phyloP scores from a whole-genome alignment of 306 rosid genomes.

The Trichosanthes truncata region DNA sequence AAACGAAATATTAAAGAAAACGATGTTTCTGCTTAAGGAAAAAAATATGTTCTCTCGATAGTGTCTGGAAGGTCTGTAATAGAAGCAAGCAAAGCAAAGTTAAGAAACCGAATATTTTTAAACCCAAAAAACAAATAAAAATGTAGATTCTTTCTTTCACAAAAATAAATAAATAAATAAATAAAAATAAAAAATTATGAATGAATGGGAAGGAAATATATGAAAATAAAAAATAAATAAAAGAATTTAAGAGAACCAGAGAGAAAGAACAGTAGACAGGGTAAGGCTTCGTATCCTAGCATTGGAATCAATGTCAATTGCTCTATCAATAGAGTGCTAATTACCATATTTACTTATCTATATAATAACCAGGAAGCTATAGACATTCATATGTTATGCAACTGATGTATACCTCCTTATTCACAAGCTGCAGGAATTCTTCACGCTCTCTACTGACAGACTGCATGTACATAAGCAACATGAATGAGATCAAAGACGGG shows the following conservation, averaged over 20 bases:
- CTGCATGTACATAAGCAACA: conserved; percentile 35
- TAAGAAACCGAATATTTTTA: background rate
- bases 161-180: no score
- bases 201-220: no score
- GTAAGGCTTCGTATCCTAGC: background rate
- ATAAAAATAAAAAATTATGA: no score
- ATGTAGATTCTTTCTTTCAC: no score
- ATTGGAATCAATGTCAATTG: background rate
- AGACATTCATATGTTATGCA: background rate
- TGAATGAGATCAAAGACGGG: background rate
- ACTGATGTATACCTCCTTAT: conserved; percentile 58
- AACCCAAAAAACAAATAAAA: background rate
- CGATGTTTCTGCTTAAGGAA: background rate
- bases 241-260: background rate
- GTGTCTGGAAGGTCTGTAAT: background rate
- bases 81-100: background rate
- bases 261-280: background rate
- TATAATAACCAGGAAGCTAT: background rate
- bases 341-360: background rate
- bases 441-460: conserved; percentile 92
- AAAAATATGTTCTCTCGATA: background rate
- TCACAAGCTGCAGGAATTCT: conserved; percentile 81
- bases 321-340: background rate
- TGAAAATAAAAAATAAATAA: no score
- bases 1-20: background rate